Evolutionary conservation across 1,284 basidiomycete species (phyloP).

Genomic region (Baeospora myosura): DNA sequence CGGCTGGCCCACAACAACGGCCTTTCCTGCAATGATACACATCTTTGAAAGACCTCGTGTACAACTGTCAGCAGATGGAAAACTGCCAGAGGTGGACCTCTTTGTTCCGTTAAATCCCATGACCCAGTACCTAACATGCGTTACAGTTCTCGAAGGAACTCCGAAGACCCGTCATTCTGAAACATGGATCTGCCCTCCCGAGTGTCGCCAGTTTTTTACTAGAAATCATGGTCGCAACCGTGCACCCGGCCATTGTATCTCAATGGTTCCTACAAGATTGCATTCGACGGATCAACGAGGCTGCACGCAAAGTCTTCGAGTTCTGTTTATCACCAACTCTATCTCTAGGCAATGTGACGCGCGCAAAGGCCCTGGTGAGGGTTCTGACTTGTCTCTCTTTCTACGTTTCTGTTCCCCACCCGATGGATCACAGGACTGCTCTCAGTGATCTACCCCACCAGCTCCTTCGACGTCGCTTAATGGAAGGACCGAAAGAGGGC

Average conservation of each 20-base stretch:
- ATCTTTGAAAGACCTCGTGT: too few species aligned
- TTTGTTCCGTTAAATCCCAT: too few species aligned
- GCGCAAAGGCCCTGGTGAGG: constrained; percentile 33
- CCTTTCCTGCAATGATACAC: too few species aligned
- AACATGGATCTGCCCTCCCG: constrained; percentile 22
- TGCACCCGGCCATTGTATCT: constrained; percentile 33
- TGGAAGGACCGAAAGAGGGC: constrained; percentile 15
- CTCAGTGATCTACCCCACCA: constrained; percentile 20
- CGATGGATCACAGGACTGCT: constrained; percentile 1
- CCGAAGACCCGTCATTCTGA: too few species aligned
- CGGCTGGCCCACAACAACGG: neutral
- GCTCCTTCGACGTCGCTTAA: constrained; percentile 26
- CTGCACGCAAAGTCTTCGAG: constrained; percentile 36
- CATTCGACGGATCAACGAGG: constrained; percentile 30
- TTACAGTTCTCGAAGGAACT: too few species aligned
- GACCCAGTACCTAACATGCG: too few species aligned
- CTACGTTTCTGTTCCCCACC: neutral
- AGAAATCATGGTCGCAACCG: constrained; percentile 33
- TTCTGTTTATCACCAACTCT: constrained; percentile 37
- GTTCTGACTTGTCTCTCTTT: constrained; percentile 23
- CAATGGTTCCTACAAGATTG: constrained; percentile 45
- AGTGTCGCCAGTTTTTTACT: constrained; percentile 39
- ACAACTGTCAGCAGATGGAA: too few species aligned
- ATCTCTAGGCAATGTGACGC: constrained; percentile 25
- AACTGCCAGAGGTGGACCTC: too few species aligned